Percentiles rank a stretch among this genome's conserved stretches.
Conservation (phyloP, 768 basidiomycete species). For the Russula vinacea region DNA sequence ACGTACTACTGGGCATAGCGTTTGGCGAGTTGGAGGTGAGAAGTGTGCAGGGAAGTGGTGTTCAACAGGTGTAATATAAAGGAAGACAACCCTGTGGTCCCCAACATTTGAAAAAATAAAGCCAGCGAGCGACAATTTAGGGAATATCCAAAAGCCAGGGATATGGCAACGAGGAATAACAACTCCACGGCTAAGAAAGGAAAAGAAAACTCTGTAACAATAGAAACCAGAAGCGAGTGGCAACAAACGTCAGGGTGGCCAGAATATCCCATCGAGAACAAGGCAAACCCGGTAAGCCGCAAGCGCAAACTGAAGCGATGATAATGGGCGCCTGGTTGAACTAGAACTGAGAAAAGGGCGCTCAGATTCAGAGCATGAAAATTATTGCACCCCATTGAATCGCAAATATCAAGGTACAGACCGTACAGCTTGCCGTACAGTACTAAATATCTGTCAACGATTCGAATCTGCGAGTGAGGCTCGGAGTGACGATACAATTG, state of each 20-base stretch:
- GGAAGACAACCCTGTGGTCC: background rate
- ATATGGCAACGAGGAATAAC: slow-evolving; percentile 6
- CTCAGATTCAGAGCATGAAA: background rate
- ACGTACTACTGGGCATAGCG: slow-evolving; percentile 7
- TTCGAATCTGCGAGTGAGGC: too few species aligned
- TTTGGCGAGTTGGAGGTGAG: background rate
- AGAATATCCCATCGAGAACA: background rate
- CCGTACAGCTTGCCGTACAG: too few species aligned
- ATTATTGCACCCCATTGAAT: background rate
- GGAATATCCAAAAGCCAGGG: background rate
- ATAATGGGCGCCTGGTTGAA: background rate
- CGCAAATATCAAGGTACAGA: too few species aligned
- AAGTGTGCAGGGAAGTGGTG: background rate
- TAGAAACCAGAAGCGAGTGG: background rate
- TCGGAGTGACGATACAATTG: background rate
- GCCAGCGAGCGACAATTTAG: background rate
- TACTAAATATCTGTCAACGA: too few species aligned
- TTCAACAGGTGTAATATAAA: slow-evolving; percentile 11
- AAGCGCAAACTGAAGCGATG: background rate
- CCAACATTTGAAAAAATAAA: background rate
- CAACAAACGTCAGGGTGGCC: background rate
- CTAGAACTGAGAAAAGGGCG: background rate
- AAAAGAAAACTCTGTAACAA: background rate
- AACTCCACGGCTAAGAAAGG: background rate
- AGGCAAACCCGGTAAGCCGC: background rate